These are phyloP conservation scores for Adiantum capillusveneris DNA, from an alignment of 75 land plant species.

Conservation along the genomic window DNA sequence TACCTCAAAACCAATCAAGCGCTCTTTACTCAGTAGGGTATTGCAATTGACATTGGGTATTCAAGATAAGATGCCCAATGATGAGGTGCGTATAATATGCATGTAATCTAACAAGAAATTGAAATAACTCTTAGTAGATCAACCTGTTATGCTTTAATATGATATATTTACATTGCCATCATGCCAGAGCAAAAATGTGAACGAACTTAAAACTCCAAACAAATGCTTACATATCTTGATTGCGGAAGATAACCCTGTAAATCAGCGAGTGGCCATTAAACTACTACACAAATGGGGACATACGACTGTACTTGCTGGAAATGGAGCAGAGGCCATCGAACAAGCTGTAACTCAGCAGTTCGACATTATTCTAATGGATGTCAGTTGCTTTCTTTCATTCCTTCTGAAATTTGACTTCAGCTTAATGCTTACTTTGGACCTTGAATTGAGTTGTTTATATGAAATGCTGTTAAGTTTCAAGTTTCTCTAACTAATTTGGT, in stretches of 20 bases:
- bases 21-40: slow-evolving; percentile 19
- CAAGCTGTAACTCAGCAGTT: slow-evolving; percentile 15
- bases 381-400: slow-evolving; percentile 11
- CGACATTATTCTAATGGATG: slow-evolving; percentile 37
- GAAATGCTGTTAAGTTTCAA: too few species aligned
- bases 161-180: neutral
- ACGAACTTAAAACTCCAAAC: slow-evolving; percentile 7
- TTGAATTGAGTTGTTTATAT: too few species aligned
- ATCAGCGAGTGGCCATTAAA: slow-evolving; percentile 29
- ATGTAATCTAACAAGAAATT: too few species aligned
- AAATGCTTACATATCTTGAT: slow-evolving; percentile 24
- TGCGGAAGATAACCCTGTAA: slow-evolving; percentile 34
- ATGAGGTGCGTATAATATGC: neutral
- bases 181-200: slow-evolving; percentile 9
- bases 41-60: slow-evolving; percentile 18
- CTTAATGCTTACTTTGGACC: too few species aligned
- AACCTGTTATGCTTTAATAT: neutral
- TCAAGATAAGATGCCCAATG: slow-evolving; percentile 2
- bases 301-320: slow-evolving; percentile 20
- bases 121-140: neutral
- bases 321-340: slow-evolving; percentile 34
- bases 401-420: neutral
- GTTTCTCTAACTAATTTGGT: too few species aligned
- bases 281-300: slow-evolving; percentile 30
- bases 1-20: slow-evolving; percentile 28